Evolutionary conservation across 1,284 basidiomycete genomes (phyloP), one percentile per base, ranked within the genome.

Genomic region (Malassezia cuniculi): DNA sequence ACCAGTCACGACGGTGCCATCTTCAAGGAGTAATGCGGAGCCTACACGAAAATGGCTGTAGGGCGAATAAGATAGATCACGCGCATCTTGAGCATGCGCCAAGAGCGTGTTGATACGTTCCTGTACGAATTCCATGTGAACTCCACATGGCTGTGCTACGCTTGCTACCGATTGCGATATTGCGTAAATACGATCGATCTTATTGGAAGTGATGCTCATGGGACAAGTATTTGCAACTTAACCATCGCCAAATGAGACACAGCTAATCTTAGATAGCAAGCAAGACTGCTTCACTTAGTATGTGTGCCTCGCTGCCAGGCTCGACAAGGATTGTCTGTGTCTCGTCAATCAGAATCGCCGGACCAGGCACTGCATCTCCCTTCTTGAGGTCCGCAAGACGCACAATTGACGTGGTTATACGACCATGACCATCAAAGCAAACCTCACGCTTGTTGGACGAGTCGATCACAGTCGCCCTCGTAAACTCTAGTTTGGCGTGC

Each of bases 321-420:
- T 64, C 60, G 7, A 89, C 66, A 25, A 87, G 78, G 47, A 90
- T 83, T 18, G 85, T 90, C 71, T 90, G 86, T 11, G 86, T 93
- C 56, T 84, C 73, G 67, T 93, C 86, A 52, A 93, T 82, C 47
- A 90, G 78, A 75, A 89, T 79, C 16, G 83, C 82, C 2, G 87
- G 85, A 0, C 86, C 85, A 21, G 72, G 62, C 21, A 94, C 72
- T 19, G 72, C 70, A 43, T 84, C 79, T 3, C 87, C 87, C 4
- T 77, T 69, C 0, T 70, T 69, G 36, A 94, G 66, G 9, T 73
- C 70, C 29, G 76, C 76, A 42, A 94, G 70, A 53, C 80, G 63
- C 65, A 76, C 85, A 15, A 94, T 79, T 0, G 85, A 84, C 0
- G 84, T 85, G 36, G 82, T 74, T 27, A 83, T 74, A 17, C 85